Percentiles rank a stretch among this genome's conserved stretches.
Evolutionary conservation across 1,284 basidiomycete species (phyloP).

Genomic region (Sanghuangporus weigelae): DNA sequence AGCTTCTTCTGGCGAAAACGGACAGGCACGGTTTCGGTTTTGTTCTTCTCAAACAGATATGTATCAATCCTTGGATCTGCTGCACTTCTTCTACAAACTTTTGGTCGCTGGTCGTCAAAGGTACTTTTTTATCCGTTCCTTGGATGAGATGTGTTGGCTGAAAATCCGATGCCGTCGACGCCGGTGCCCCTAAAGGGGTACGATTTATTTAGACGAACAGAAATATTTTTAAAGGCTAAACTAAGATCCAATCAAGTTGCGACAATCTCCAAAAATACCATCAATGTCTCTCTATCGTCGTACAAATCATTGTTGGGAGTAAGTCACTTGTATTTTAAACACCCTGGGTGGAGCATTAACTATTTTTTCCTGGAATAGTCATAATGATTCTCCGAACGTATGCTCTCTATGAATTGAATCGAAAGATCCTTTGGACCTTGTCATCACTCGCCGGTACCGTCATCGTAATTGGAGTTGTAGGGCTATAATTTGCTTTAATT

Average conservation of each 20-base stretch:
- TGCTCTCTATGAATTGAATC: slow-evolving; percentile 11
- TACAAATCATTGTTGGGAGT: slow-evolving; percentile 16
- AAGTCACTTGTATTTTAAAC: background rate
- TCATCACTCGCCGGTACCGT: background rate
- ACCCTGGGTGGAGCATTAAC: background rate
- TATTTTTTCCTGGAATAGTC: background rate
- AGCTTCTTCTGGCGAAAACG: slow-evolving; percentile 15
- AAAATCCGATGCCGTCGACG: background rate
- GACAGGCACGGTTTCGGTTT: background rate
- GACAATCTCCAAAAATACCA: slow-evolving; percentile 9
- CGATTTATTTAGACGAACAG: background rate
- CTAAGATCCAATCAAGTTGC: slow-evolving; percentile 4
- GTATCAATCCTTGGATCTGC: slow-evolving; percentile 11
- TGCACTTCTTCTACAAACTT: slow-evolving; percentile 7
- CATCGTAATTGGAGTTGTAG: background rate
- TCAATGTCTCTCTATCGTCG: slow-evolving; percentile 10
- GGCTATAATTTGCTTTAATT: background rate
- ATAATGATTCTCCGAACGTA: slow-evolving; percentile 17
- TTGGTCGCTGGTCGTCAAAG: background rate
- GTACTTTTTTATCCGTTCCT: background rate
- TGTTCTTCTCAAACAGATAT: slow-evolving; percentile 17
- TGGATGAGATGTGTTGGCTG: no score
- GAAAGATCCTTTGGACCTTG: background rate
- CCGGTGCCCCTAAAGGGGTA: background rate
- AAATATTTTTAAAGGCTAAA: background rate